phyloP scores from a whole-genome alignment of 2,329 filamentous ascomycete genomes.

The Endoconidiophora polonica region DNA sequence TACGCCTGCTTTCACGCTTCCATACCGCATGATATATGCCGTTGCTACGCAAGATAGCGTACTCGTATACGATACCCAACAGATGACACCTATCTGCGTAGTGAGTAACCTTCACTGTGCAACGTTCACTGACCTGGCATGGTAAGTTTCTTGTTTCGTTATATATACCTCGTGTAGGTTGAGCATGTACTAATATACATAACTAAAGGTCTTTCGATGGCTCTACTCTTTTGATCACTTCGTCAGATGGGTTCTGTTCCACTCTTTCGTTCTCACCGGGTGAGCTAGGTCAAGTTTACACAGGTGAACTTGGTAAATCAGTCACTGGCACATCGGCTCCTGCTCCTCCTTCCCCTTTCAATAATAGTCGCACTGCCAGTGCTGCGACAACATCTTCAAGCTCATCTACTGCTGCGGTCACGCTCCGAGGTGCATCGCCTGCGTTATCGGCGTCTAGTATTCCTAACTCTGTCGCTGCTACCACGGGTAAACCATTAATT shows the following conservation, averaged over 20 bases:
- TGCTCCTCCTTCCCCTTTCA: slow-evolving; percentile 43
- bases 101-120: slow-evolving; percentile 96
- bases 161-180: not conserved
- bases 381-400: slow-evolving; percentile 66
- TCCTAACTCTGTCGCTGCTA: slow-evolving; percentile 28
- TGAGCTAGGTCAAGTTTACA: slow-evolving; percentile 72
- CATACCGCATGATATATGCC: slow-evolving; percentile 90
- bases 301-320: slow-evolving; percentile 51
- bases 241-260: slow-evolving; percentile 94
- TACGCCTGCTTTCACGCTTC: slow-evolving; percentile 61
- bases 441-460: slow-evolving; percentile 46
- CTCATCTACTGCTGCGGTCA: slow-evolving; percentile 27
- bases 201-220: slow-evolving; percentile 31
- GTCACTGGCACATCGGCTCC: slow-evolving; percentile 51
- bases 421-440: slow-evolving; percentile 4
- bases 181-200: not conserved
- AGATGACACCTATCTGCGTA: slow-evolving; percentile 80
- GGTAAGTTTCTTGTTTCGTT: slow-evolving; percentile 39
- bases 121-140: slow-evolving; percentile 90
- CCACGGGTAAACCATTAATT: slow-evolving; percentile 35
- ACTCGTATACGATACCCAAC: slow-evolving; percentile 89
- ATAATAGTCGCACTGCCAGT: slow-evolving; percentile 30
- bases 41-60: slow-evolving; percentile 95
- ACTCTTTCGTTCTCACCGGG: slow-evolving; percentile 68
- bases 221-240: slow-evolving; percentile 67